Conservation (phyloP, 768 basidiomycete genomes). For the Xerocomellus chrysenteron region DNA sequence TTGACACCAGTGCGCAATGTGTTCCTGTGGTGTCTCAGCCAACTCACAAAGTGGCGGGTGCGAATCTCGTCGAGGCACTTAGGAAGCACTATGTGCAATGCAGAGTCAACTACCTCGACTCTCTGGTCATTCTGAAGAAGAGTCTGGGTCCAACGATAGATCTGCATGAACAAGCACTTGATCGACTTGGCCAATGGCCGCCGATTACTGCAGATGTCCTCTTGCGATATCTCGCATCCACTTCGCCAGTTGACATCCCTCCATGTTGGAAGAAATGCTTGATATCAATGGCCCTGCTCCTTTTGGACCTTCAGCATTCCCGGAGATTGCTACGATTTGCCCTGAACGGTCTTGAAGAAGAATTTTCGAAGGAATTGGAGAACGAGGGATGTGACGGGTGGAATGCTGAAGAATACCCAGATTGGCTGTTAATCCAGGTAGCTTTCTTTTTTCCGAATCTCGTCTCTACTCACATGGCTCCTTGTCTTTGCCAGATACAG, state of each 20-base stretch:
- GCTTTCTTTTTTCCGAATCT: neutral
- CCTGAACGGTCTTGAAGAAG: neutral
- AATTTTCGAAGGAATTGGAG: neutral
- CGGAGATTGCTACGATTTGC: neutral
- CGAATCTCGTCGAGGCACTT: neutral
- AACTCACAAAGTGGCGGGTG: neutral
- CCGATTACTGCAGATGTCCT: neutral
- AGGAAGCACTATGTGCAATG: neutral
- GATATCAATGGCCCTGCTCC: neutral
- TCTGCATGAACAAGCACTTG: constrained; percentile 8
- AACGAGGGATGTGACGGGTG: neutral
- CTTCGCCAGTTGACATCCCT: neutral
- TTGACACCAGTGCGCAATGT: neutral
- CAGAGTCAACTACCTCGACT: neutral
- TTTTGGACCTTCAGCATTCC: neutral
- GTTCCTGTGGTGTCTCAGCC: neutral
- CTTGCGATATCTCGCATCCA: neutral
- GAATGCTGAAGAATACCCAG: neutral
- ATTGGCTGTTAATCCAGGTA: neutral
- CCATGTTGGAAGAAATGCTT: neutral
- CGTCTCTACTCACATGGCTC: constrained; percentile 29
- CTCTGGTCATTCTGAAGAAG: neutral
- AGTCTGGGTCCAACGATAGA: neutral
- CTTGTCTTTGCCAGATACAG: neutral
- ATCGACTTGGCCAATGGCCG: neutral